Evolutionary conservation across 2,329 filamentous ascomycete species (phyloP).

Genomic region (Sporothrix mexicana): DNA sequence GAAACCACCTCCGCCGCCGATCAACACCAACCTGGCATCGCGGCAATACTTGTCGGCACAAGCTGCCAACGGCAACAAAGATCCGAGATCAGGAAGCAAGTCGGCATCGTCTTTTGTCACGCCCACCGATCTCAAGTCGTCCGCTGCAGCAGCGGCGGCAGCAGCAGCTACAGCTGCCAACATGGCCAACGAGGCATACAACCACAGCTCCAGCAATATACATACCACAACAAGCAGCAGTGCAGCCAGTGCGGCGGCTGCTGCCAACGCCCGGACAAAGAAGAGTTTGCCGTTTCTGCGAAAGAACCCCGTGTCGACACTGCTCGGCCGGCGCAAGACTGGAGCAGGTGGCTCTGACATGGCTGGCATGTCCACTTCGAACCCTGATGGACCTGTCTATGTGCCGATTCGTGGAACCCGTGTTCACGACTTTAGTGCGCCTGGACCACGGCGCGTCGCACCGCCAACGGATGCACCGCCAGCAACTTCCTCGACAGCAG

Average conservation of each 20-base stretch:
- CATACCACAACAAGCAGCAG: conserved; percentile 46
- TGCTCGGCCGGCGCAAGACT: conserved; percentile 63
- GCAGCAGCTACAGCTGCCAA: conserved; percentile 51
- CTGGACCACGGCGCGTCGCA: conserved; percentile 54
- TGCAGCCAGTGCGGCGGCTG: conserved; percentile 48
- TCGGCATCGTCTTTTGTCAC: conserved; percentile 54
- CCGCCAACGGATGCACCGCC: conserved; percentile 40
- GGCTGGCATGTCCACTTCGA: conserved; percentile 49
- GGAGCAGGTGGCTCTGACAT: conserved; percentile 56
- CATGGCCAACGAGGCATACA: conserved; percentile 48
- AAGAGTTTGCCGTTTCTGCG: conserved; percentile 61
- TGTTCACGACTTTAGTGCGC: conserved; percentile 70
- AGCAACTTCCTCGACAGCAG: conserved; percentile 23
- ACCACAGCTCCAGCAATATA: conserved; percentile 45
- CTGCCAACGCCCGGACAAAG: conserved; percentile 54
- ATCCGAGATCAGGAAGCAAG: conserved; percentile 39
- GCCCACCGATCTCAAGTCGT: conserved; percentile 55
- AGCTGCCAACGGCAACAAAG: conserved; percentile 16
- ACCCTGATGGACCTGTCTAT: conserved; percentile 56
- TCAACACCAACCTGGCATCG: conserved; percentile 46
- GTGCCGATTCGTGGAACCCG: conserved; percentile 69
- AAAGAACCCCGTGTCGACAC: conserved; percentile 64
- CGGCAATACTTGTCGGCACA: conserved; percentile 40
- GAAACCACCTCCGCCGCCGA: conserved; percentile 47
- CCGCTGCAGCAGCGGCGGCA: conserved; percentile 48